Base-by-base conservation (phyloP, 371 early-diverging fungal genomes). In the Haplosporangium sp. region DNA sequence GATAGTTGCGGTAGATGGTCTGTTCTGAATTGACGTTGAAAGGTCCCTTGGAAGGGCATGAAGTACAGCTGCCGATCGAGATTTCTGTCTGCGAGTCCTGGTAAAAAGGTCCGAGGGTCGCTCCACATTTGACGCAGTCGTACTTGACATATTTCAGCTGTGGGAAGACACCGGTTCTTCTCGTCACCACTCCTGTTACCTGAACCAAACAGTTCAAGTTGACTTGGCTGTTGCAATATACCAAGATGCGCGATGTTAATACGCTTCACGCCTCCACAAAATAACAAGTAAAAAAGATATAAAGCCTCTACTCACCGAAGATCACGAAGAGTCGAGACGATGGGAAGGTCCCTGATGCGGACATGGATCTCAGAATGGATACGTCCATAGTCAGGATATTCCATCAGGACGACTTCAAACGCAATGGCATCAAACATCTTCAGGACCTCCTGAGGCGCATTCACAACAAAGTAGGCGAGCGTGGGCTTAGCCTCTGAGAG, bases 1-100 rank as follows among this genome's bases (percentile, higher is more conserved):
- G 99, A 77, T 95, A 98, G 86, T 99, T 98, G 73, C 99, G 92
- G 82, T 99, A 99, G 5, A 98, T 89, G 0, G 99, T 99, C 87
- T 96, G 95, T 70, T 96, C 94, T 50, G 93, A 87, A 77, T 96
- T 96, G 50, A 99, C 84, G 52, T 82, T 83, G 79, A 99, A 98
- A 3, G 99, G 97, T 7, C 99, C 98, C 47, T 90, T 92, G 23
- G 94, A 90, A 76, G 98, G 95, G 87, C 99, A 99, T 55, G 94
- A 92, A 12, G 91, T 88, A 86, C 99, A 99, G 68, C 90, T 91
- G 16, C 89, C 86, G 61, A 99, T 87, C 67, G 91, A 93, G 67
- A 97, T 90, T 80, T 95, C 98, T 55, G 81, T 86, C 59, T 91
- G 91, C 18, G 89, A 84, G 69, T 98, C 99, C 83, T 99, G 98